These are phyloP conservation scores for Penicillium brevicompactum DNA, from an alignment of 2,329 filamentous ascomycete species.

Conservation along the genomic window DNA sequence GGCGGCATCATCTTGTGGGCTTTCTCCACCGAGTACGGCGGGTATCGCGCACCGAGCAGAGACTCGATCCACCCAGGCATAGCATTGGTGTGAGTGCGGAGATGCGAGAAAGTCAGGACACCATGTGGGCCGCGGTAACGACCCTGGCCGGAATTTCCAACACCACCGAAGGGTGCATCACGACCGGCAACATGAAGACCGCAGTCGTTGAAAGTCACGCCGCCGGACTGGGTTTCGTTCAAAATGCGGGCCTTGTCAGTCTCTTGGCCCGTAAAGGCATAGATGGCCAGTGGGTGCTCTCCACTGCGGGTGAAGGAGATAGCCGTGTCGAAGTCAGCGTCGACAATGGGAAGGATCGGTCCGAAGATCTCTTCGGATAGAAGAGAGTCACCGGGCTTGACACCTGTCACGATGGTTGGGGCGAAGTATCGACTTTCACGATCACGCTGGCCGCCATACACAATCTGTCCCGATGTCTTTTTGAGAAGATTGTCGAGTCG, in stretches of 20 bases:
- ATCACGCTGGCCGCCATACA: slow-evolving; percentile 38
- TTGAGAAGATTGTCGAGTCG: slow-evolving; percentile 42
- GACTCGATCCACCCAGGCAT: slow-evolving; percentile 21
- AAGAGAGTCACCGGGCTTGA: slow-evolving; percentile 40
- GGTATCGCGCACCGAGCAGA: slow-evolving; percentile 18
- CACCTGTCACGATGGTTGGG: slow-evolving; percentile 44
- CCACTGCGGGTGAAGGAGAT: slow-evolving; percentile 25
- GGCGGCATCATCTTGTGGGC: slow-evolving; percentile 11
- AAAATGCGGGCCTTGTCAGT: slow-evolving; percentile 37
- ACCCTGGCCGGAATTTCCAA: slow-evolving; percentile 53
- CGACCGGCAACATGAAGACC: slow-evolving; percentile 48
- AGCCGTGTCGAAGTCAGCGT: slow-evolving; percentile 30
- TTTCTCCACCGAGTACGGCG: slow-evolving; percentile 21
- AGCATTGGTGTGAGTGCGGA: slow-evolving; percentile 25
- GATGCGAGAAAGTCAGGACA: slow-evolving; percentile 44
- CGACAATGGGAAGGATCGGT: slow-evolving; percentile 46
- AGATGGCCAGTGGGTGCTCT: slow-evolving; percentile 43
- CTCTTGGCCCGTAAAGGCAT: slow-evolving; percentile 43
- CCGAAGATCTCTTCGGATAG: slow-evolving; percentile 51
- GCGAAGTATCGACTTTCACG: slow-evolving; percentile 34
- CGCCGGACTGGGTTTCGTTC: slow-evolving; percentile 47
- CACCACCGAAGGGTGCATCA: slow-evolving; percentile 53
- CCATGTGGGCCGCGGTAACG: slow-evolving; percentile 54
- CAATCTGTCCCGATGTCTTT: slow-evolving; percentile 40
- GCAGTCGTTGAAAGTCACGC: slow-evolving; percentile 55